phyloP scores from a whole-genome alignment of 2,329 filamentous ascomycete genomes.

The Microcyclospora pomicola region DNA sequence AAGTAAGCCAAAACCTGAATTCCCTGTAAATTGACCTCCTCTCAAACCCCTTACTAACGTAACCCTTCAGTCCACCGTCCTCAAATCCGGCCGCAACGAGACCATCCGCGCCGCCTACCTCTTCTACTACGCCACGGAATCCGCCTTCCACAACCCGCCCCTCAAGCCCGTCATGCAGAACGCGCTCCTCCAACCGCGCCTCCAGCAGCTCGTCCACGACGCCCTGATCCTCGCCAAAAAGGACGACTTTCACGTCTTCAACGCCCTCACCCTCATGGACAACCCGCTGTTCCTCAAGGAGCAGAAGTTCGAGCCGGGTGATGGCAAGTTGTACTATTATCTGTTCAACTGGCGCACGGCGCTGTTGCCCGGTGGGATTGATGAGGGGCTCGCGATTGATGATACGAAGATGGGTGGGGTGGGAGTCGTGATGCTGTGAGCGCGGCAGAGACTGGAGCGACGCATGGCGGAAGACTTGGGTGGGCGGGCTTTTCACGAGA shows the following conservation, averaged over 20 bases:
- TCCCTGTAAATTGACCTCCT: neutral
- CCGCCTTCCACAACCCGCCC: slow-evolving; percentile 42
- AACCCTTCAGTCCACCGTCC: slow-evolving; percentile 55
- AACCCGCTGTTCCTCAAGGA: slow-evolving; percentile 87
- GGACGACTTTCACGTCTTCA: slow-evolving; percentile 87
- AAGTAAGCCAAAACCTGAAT: slow-evolving; percentile 26
- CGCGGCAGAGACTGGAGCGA: neutral
- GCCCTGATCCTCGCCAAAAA: slow-evolving; percentile 75
- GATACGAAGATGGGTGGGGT: slow-evolving; percentile 69
- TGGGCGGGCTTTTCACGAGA: too few relatives aligned
- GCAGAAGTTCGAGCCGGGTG: slow-evolving; percentile 87
- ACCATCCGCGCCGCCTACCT: slow-evolving; percentile 83
- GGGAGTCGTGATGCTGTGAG: slow-evolving; percentile 68
- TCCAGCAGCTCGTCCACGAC: slow-evolving; percentile 71
- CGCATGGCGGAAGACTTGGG: too few relatives aligned
- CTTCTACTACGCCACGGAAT: slow-evolving; percentile 89
- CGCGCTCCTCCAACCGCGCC: slow-evolving; percentile 55
- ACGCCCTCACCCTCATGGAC: slow-evolving; percentile 83
- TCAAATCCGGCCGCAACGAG: slow-evolving; percentile 59
- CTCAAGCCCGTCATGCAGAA: slow-evolving; percentile 17
- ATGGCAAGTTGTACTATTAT: slow-evolving; percentile 93
- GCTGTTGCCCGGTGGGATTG: slow-evolving; percentile 72
- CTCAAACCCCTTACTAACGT: neutral
- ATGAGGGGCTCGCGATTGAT: slow-evolving; percentile 65
- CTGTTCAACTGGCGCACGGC: slow-evolving; percentile 91